Evolutionary conservation across 2,329 filamentous ascomycete species (phyloP).

Genomic region (Cladophialophora exuberans): DNA sequence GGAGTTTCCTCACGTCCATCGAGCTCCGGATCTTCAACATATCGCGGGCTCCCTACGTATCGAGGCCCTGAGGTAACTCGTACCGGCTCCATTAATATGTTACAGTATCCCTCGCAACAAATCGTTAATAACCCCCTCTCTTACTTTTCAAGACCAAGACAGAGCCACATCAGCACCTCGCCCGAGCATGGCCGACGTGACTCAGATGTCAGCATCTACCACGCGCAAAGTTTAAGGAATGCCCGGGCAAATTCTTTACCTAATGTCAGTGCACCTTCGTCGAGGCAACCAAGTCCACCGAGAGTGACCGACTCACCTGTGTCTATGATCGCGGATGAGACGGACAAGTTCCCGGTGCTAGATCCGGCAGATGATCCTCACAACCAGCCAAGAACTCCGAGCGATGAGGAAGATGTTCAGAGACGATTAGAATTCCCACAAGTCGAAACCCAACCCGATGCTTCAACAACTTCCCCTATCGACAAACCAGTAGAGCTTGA

Average conservation of each 20-base stretch:
- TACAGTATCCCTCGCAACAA: constrained; percentile 27
- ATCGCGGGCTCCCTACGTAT: constrained; percentile 30
- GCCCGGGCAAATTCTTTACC: constrained; percentile 21
- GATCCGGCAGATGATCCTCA: constrained; percentile 27
- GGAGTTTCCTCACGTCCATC: constrained; percentile 28
- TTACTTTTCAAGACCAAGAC: constrained; percentile 32
- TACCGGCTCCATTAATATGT: constrained; percentile 33
- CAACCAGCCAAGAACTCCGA: constrained; percentile 26
- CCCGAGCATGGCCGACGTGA: constrained; percentile 19
- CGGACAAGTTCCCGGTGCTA: constrained; percentile 22
- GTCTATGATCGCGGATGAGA: constrained; percentile 26
- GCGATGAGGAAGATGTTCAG: constrained; percentile 18
- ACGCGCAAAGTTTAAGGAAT: constrained; percentile 17
- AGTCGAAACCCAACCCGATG: neutral
- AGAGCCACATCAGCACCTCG: constrained; percentile 29
- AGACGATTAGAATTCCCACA: neutral
- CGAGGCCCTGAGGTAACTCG: constrained; percentile 33
- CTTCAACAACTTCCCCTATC: neutral
- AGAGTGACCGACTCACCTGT: constrained; percentile 31
- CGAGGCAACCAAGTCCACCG: constrained; percentile 24
- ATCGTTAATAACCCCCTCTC: constrained; percentile 34
- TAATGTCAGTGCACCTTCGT: constrained; percentile 19
- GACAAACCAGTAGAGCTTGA: neutral
- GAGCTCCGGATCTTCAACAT: constrained; percentile 31
- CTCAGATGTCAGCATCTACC: constrained; percentile 15